Evolutionary conservation across 2,329 filamentous ascomycete species (phyloP).

Genomic region (Neonectria magnoliae): DNA sequence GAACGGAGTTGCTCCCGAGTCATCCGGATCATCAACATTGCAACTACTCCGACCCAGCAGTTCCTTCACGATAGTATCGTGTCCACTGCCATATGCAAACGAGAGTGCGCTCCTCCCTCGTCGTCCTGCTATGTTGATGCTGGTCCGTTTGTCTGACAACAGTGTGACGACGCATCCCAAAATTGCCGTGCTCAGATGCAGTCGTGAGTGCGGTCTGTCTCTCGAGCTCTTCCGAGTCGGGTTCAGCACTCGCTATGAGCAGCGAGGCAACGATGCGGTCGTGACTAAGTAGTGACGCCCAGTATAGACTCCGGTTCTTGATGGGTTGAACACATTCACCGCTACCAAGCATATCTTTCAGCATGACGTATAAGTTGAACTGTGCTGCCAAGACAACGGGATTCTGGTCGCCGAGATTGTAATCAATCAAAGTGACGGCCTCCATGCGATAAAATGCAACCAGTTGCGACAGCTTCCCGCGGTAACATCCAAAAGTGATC

Average conservation of each 20-base stretch:
- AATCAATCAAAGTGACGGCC: slow-evolving; percentile 32
- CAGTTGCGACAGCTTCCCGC: slow-evolving; percentile 43
- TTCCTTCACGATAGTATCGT: slow-evolving; percentile 43
- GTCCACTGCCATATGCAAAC: slow-evolving; percentile 46
- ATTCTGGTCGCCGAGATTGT: slow-evolving; percentile 34
- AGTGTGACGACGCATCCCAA: slow-evolving; percentile 42
- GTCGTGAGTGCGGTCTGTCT: slow-evolving; percentile 44
- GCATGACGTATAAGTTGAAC: slow-evolving; percentile 43
- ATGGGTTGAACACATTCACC: slow-evolving; percentile 11
- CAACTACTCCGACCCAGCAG: slow-evolving; percentile 37
- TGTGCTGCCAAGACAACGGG: slow-evolving; percentile 44
- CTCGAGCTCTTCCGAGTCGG: slow-evolving; percentile 27
- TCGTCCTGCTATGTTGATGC: slow-evolving; percentile 34
- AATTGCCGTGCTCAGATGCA: slow-evolving; percentile 43
- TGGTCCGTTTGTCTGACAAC: slow-evolving; percentile 38
- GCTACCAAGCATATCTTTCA: slow-evolving; percentile 31
- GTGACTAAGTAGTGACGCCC: slow-evolving; percentile 44
- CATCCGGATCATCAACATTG: slow-evolving; percentile 38
- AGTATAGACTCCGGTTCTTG: slow-evolving; percentile 42
- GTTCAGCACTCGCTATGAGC: slow-evolving; percentile 35
- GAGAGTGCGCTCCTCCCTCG: slow-evolving; percentile 46
- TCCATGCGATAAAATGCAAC: slow-evolving; percentile 45
- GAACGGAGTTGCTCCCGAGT: slow-evolving; percentile 44
- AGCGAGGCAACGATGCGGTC: slow-evolving; percentile 34
- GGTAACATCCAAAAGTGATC: slow-evolving; percentile 29